Evolutionary conservation across 495 filamentous ascomycete species (phyloP).

Genomic region (Staphylotrichum tortipilum): DNA sequence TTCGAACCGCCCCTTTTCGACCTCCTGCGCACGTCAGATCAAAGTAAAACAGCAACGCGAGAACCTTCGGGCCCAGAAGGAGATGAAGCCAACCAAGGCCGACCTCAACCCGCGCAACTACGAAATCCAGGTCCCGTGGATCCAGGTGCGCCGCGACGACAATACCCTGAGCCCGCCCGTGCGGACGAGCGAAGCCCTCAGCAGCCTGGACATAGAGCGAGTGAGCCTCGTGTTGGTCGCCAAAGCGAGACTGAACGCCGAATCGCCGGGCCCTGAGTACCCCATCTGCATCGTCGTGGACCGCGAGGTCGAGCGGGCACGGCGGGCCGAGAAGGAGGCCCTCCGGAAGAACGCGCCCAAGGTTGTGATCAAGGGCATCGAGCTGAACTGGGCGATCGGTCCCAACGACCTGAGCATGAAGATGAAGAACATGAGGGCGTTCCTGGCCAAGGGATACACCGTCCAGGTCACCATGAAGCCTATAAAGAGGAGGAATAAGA

Average conservation of each 20-base stretch:
- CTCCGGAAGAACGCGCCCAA: slow-evolving; percentile 16
- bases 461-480: slow-evolving; percentile 54
- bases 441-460: slow-evolving; percentile 53
- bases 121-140: slow-evolving; percentile 43
- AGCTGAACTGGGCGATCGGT: slow-evolving; percentile 79
- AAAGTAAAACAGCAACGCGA: not conserved
- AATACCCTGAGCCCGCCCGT: slow-evolving; percentile 40
- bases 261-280: slow-evolving; percentile 3
- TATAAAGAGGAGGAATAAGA: slow-evolving; percentile 26
- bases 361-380: slow-evolving; percentile 49
- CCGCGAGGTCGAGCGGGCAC: slow-evolving; percentile 24
- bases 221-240: slow-evolving; percentile 54
- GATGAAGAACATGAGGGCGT: slow-evolving; percentile 49
- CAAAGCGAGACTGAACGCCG: slow-evolving; percentile 13
- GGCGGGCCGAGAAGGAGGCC: slow-evolving; percentile 22
- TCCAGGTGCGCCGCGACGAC: slow-evolving; percentile 48
- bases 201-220: slow-evolving; percentile 36
- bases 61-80: too few species aligned
- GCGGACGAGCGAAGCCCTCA: slow-evolving; percentile 36
- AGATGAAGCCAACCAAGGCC: too few species aligned
- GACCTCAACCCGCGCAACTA: slow-evolving; percentile 30
- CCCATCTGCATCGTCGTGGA: slow-evolving; percentile 63
- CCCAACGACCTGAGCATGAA: slow-evolving; percentile 55
- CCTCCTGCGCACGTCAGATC: not conserved
- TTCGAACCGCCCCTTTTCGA: slow-evolving; percentile 5